phyloP scores from a whole-genome alignment of 2,329 filamentous ascomycete species.

The Exserohilum turcica region DNA sequence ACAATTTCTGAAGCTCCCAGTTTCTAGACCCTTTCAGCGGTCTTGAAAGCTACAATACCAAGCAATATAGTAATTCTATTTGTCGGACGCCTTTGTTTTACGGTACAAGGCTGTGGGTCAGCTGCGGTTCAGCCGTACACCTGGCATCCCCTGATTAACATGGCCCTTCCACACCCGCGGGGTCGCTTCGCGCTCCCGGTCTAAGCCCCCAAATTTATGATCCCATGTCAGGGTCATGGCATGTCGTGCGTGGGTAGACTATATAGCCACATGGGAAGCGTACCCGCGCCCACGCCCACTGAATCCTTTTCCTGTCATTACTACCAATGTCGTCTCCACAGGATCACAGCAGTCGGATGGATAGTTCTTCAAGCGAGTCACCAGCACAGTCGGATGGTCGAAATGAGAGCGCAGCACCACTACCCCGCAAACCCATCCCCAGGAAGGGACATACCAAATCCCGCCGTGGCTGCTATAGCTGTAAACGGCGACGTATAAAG shows the following conservation, averaged over 20 bases:
- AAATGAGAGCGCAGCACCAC: conserved; percentile 25
- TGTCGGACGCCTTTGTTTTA: conserved; percentile 22
- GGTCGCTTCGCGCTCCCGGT: conserved; percentile 26
- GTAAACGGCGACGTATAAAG: conserved; percentile 70
- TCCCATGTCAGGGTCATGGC: conserved; percentile 19
- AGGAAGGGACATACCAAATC: conserved; percentile 70
- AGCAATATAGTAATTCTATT: conserved; percentile 22
- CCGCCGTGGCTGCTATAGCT: conserved; percentile 69
- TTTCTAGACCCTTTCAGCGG: conserved; percentile 16
- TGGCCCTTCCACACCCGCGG: conserved; percentile 24
- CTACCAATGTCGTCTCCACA: conserved; percentile 30
- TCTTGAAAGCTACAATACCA: conserved; percentile 12
- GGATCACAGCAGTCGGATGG: conserved; percentile 25
- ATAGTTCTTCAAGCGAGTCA: conserved; percentile 41
- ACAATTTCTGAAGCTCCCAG: conserved; percentile 12
- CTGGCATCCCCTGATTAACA: conserved; percentile 33
- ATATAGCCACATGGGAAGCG: conserved; percentile 37
- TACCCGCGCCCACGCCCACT: conserved; percentile 23
- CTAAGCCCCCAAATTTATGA: conserved; percentile 1
- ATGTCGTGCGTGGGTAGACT: conserved; percentile 18
- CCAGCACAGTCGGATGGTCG: conserved; percentile 31
- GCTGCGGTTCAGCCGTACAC: conserved; percentile 29
- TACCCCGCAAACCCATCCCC: conserved; percentile 44
- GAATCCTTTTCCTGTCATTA: conserved; percentile 18
- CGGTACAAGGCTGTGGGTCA: conserved; percentile 40